Conservation (phyloP, 306 rosid genomes). For the Astragalus glycyphyllos region DNA sequence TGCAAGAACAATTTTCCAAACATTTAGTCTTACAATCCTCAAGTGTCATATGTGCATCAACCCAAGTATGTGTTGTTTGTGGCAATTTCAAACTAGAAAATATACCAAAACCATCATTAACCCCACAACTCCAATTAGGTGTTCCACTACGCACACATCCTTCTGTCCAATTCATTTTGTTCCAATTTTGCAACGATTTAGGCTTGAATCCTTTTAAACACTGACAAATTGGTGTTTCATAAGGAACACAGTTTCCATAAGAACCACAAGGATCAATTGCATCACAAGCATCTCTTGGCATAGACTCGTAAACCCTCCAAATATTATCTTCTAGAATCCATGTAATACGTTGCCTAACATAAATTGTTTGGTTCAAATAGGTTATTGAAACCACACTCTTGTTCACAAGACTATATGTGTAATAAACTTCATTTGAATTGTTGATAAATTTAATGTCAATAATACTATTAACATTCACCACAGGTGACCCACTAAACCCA, state of each 20-base stretch:
- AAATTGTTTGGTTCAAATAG: no score
- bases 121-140: slow-evolving; percentile 27
- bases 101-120: slow-evolving; percentile 32
- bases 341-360: neutral
- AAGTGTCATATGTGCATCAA: neutral
- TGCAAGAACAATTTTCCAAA: slow-evolving; percentile 22
- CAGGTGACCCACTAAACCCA: slow-evolving; percentile 21
- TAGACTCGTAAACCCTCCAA: slow-evolving; percentile 16
- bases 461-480: neutral
- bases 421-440: no score
- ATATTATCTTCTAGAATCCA: neutral
- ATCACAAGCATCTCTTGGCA: slow-evolving; percentile 34
- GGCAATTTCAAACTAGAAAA: slow-evolving; percentile 30
- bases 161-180: neutral
- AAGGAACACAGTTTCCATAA: slow-evolving; percentile 30
- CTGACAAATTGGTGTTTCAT: neutral
- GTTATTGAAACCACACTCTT: no score
- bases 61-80: slow-evolving; percentile 23
- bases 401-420: no score
- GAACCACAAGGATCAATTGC: slow-evolving; percentile 31
- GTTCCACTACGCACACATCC: slow-evolving; percentile 33
- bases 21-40: neutral
- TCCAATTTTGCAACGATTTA: neutral
- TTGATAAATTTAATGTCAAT: neutral
- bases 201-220: neutral